Conservation (phyloP, 2,329 filamentous ascomycete genomes). For the Ascochyta fabae region DNA sequence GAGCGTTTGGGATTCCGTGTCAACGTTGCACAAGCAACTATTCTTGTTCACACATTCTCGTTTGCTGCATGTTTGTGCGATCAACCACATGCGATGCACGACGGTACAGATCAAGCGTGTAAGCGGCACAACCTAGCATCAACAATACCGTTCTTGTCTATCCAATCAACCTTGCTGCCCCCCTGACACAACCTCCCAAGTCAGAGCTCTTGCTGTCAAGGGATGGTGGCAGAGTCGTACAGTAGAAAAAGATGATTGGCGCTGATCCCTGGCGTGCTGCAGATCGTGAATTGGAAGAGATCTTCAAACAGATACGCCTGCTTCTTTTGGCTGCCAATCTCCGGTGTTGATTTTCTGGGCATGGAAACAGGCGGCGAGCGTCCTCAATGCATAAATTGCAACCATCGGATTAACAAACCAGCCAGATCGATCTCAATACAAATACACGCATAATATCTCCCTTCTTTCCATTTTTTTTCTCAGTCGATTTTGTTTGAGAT, state of each 20-base stretch:
- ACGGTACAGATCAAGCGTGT: background rate
- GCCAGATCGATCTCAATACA: background rate
- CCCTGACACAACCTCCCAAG: background rate
- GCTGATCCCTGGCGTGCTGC: background rate
- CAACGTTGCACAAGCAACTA: conserved; percentile 6
- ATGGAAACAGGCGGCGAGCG: background rate
- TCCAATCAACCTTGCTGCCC: conserved; percentile 1
- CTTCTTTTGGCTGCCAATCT: conserved; percentile 10
- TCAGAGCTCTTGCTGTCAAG: background rate
- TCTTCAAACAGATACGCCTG: conserved; percentile 6
- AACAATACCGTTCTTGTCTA: background rate
- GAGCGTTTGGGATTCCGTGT: background rate
- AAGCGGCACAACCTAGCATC: conserved; percentile 3
- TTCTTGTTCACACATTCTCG: conserved; percentile 1
- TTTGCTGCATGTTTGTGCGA: conserved; percentile 2
- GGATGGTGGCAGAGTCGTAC: conserved; percentile 4
- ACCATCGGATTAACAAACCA: background rate
- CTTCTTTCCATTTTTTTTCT: background rate
- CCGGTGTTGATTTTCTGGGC: conserved; percentile 4
- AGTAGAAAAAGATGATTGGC: background rate
- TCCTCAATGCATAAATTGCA: background rate
- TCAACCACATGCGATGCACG: conserved; percentile 1
- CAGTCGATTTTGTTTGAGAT: background rate
- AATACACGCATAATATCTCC: background rate
- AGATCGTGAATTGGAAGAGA: background rate